phyloP scores from a whole-genome alignment of 1,139 yeast genomes.

The Arxiozyma heterogenica region DNA sequence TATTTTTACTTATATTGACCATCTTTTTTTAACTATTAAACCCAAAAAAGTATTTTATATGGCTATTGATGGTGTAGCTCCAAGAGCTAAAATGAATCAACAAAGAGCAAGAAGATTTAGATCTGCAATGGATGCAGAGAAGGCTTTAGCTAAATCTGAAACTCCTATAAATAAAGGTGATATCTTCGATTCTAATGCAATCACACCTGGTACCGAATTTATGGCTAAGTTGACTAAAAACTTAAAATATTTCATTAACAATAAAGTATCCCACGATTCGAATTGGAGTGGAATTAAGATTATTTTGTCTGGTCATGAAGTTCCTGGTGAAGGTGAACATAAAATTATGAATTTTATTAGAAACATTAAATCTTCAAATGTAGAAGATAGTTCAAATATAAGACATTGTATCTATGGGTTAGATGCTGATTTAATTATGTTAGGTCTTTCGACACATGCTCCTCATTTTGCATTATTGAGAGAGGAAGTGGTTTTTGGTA shows the following conservation, averaged over 20 bases:
- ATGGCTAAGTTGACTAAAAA: conserved; percentile 85
- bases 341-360: conserved; percentile 94
- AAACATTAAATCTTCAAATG: conserved; percentile 63
- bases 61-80: conserved; percentile 99
- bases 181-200: conserved; percentile 88
- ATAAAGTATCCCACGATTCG: conserved; percentile 80
- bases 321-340: conserved; percentile 99
- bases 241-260: conserved; percentile 82
- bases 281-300: conserved; percentile 84
- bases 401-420: conserved; percentile 95
- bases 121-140: conserved; percentile 89
- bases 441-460: conserved; percentile 94
- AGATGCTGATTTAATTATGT: conserved; percentile 94
- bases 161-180: conserved; percentile 40
- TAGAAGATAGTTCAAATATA: conserved; percentile 65
- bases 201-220: conserved; percentile 98
- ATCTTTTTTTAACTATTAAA: conserved; percentile 74
- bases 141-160: conserved; percentile 44
- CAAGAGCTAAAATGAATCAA: conserved; percentile 98
- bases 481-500: conserved; percentile 93
- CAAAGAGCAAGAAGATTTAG: conserved; percentile 96
- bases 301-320: conserved; percentile 88
- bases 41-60: conserved; percentile 85
- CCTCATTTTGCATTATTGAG: conserved; percentile 91
- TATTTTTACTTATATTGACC: conserved; percentile 92